Base-by-base conservation (phyloP, 306 rosid species). In the Mimosa pudica region DNA sequence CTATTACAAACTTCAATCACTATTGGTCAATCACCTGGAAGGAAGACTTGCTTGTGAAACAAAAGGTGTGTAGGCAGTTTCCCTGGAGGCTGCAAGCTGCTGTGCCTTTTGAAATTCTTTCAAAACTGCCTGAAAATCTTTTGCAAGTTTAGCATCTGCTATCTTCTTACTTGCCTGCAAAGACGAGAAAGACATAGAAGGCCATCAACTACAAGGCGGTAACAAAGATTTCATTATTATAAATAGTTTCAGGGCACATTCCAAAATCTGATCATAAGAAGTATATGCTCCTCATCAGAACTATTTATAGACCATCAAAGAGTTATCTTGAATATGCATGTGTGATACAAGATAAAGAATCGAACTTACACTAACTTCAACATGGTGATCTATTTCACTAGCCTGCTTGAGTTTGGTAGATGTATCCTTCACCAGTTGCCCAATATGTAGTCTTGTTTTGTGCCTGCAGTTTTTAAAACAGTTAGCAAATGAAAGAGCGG, bases 101-200 rank as follows among this genome's bases (percentile, higher is more conserved):
- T 94, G 98, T 70, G 98, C 97, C 88, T 94, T 94, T 88, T 94
- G 98, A 86, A 91, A 94, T 71, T 94, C 97, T 84, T 86, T 92
- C 83, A 94, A 85, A 81, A 94, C 98, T 41, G 91, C 92, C 89
- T 94, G 97, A 85, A 94, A 94, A 84, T 94, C 97, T 85, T 91
- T 94, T 3, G 98, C 98, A 62, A 94, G 94, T 83, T 94, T 94
- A 65, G 97, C 97, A 88, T 94, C 98, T 7, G 97, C 92, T 84
- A 92, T 87, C 87, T 94, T 94, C 91, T 92, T 92, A 86, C 87
- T 94, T 30, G 92, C 87, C 98, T 94, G 88, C 79, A 89, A 68
- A 76, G 46, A 79, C 36, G 63, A 67, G 49, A 62, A 73, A 55
- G 18, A 52, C 52, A 66, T 79, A 24, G 16, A 79, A 84, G 61